Evolutionary conservation across 208 protist species (phyloP).

Genomic region (Wallacemonas collosoma): DNA sequence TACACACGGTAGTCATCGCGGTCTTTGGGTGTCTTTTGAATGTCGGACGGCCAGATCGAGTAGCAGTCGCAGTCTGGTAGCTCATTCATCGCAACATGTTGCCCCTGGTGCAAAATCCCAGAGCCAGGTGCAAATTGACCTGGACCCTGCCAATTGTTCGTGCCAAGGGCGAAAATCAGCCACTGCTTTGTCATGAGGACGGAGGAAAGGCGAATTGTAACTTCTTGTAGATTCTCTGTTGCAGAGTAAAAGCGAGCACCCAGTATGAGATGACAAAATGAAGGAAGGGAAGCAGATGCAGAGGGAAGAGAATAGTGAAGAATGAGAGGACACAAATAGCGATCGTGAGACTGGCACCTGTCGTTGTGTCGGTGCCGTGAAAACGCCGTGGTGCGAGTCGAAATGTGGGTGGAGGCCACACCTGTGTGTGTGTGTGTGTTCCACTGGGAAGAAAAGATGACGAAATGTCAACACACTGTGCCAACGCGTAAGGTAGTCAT

Average conservation of each 20-base stretch:
- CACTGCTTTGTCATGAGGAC: slow-evolving; percentile 51
- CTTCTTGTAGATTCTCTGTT: slow-evolving; percentile 10
- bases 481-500: too few relatives aligned
- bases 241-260: too few relatives aligned
- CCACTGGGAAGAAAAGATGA: too few relatives aligned
- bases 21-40: slow-evolving; percentile 59
- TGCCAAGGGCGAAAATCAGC: slow-evolving; percentile 76
- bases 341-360: too few relatives aligned
- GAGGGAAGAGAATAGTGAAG: slow-evolving; percentile 11
- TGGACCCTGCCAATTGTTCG: slow-evolving; percentile 78
- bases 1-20: slow-evolving; percentile 74
- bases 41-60: slow-evolving; percentile 75
- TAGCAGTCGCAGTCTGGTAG: slow-evolving; percentile 55
- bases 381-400: too few relatives aligned
- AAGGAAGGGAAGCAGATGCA: neutral
- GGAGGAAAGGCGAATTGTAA: slow-evolving; percentile 14
- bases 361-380: too few relatives aligned
- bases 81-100: slow-evolving; percentile 67
- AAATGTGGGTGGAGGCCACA: too few relatives aligned
- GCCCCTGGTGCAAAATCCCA: slow-evolving; percentile 78
- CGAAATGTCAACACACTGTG: too few relatives aligned
- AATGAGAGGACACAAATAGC: too few relatives aligned
- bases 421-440: too few relatives aligned
- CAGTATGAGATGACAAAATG: too few relatives aligned
- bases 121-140: slow-evolving; percentile 77